Evolutionary conservation across 2,329 filamentous ascomycete species (phyloP).

Genomic region (Alternaria sp.): DNA sequence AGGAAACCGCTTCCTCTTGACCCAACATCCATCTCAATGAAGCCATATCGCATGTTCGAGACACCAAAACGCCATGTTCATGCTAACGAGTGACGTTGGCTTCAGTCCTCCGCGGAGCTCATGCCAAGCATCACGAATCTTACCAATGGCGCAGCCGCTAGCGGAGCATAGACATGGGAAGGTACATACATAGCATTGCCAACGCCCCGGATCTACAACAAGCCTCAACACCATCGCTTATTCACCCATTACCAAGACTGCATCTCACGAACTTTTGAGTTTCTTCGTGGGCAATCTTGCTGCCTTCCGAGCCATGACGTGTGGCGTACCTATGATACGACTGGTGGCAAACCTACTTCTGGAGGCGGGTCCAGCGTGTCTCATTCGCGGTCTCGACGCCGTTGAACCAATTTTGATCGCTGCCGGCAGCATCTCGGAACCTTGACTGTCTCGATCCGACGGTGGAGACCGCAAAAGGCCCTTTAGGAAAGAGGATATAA

Average conservation of each 20-base stretch:
- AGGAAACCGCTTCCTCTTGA: neutral
- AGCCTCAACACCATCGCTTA: constrained; percentile 9
- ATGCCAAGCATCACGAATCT: constrained; percentile 15
- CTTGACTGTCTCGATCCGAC: constrained; percentile 17
- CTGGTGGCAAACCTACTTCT: constrained; percentile 14
- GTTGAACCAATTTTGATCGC: constrained; percentile 21
- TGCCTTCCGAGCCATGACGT: constrained; percentile 11
- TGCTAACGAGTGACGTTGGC: constrained; percentile 6
- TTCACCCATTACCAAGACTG: neutral
- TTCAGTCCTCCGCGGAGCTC: constrained; percentile 8
- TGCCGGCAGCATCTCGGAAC: constrained; percentile 36
- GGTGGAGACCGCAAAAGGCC: constrained; percentile 43
- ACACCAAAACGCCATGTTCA: neutral
- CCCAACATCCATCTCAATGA: too few relatives aligned
- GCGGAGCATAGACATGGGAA: constrained; percentile 4
- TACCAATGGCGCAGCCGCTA: constrained; percentile 14
- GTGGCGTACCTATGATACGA: constrained; percentile 20
- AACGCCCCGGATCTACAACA: constrained; percentile 10
- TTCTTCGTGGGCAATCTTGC: neutral
- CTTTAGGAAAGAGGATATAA: constrained; percentile 42
- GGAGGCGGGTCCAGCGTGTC: constrained; percentile 21
- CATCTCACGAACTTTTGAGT: neutral
- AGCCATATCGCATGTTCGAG: neutral
- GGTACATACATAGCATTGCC: constrained; percentile 2
- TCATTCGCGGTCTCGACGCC: constrained; percentile 28